phyloP scores from a whole-genome alignment of 148 eudicot species.

The Selenicereus undatus region DNA sequence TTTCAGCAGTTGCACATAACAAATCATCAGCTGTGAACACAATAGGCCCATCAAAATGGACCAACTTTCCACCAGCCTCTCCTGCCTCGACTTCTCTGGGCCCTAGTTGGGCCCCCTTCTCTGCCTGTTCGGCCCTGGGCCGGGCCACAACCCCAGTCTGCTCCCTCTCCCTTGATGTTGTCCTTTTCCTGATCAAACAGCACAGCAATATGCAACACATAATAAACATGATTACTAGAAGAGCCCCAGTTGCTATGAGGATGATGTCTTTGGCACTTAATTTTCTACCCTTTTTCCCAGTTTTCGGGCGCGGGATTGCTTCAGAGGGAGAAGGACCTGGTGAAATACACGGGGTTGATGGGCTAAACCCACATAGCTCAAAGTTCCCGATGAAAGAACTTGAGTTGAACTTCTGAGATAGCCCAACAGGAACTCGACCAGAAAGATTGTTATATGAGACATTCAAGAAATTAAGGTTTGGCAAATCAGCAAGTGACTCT shows the following conservation, averaged over 20 bases:
- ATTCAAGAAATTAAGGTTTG: slow-evolving; percentile 53
- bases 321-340: slow-evolving; percentile 37
- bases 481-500: slow-evolving; percentile 41
- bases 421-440: slow-evolving; percentile 58
- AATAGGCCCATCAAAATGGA: slow-evolving; percentile 78
- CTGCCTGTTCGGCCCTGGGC: slow-evolving; percentile 30
- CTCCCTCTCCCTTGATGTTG: slow-evolving; percentile 32
- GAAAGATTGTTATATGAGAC: slow-evolving; percentile 78
- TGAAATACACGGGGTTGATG: slow-evolving; percentile 45
- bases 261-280: slow-evolving; percentile 59
- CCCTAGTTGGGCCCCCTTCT: slow-evolving; percentile 45
- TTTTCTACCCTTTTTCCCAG: slow-evolving; percentile 26
- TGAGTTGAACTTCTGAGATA: slow-evolving; percentile 51
- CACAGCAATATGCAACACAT: slow-evolving; percentile 63
- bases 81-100: slow-evolving; percentile 47
- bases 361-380: slow-evolving; percentile 65
- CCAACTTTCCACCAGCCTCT: slow-evolving; percentile 76
- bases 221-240: slow-evolving; percentile 48
- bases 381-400: slow-evolving; percentile 75
- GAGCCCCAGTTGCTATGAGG: slow-evolving; percentile 66
- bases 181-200: slow-evolving; percentile 57
- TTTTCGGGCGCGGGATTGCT: background rate
- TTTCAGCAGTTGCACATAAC: slow-evolving; percentile 89
- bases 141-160: slow-evolving; percentile 18
- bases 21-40: slow-evolving; percentile 87